Conservation (phyloP, 108 stramenopile species). For the Aureococcus anophagefferens region DNA sequence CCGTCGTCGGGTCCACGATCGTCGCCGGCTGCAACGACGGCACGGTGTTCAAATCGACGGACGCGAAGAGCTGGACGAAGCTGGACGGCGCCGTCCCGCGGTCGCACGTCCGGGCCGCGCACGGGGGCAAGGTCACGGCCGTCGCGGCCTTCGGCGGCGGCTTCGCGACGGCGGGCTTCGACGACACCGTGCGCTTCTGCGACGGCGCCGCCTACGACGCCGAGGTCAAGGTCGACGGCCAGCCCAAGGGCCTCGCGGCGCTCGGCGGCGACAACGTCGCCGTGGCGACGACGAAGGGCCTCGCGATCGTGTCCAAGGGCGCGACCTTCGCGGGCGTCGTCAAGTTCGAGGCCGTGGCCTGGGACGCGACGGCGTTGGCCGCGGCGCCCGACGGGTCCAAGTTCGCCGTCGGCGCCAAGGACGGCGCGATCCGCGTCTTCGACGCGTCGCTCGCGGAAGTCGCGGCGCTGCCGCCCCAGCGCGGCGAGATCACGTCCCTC, state of each 20-base stretch:
- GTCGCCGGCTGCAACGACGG: background rate
- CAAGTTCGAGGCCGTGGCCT: background rate
- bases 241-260: background rate
- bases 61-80: background rate
- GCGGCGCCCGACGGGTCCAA: background rate
- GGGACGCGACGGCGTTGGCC: background rate
- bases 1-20: background rate
- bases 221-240: background rate
- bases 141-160: background rate
- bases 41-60: background rate
- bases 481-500: constrained; percentile 23
- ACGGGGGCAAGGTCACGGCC: background rate
- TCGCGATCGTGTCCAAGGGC: background rate
- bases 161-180: background rate
- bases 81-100: background rate
- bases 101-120: background rate
- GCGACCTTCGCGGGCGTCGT: background rate
- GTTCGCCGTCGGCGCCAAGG: background rate
- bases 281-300: background rate
- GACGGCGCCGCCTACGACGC: background rate
- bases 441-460: background rate
- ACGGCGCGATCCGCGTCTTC: background rate
- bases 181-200: background rate
- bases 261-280: background rate
- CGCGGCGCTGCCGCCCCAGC: constrained; percentile 16